A percentile compares a stretch with the other conserved stretches of the same genome.
phyloP scores from a whole-genome alignment of 306 rosid genomes.

The Castanea sativa region DNA sequence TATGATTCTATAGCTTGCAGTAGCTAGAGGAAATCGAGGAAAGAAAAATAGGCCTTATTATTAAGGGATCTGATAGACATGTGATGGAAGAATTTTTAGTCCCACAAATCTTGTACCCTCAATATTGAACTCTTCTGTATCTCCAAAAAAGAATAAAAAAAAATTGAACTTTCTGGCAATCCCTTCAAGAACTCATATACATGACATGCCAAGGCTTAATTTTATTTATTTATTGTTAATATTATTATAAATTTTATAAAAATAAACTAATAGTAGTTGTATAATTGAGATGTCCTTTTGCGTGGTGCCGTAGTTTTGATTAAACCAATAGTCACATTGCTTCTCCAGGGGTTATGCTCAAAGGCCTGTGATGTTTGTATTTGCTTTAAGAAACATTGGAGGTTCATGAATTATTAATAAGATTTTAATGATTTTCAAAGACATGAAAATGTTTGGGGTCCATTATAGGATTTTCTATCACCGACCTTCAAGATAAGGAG shows the following conservation, averaged over 20 bases:
- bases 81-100: not conserved
- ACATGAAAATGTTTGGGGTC: not conserved
- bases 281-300: not conserved
- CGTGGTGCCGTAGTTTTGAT: not conserved
- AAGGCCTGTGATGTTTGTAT: too few species aligned
- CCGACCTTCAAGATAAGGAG: not conserved
- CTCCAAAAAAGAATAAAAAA: too few species aligned
- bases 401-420: not conserved
- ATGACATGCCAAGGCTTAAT: not conserved
- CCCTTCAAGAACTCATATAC: too few species aligned
- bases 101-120: not conserved
- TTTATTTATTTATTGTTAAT: not conserved
- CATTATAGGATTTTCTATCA: not conserved
- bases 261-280: not conserved
- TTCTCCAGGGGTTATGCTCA: not conserved
- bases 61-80: too few species aligned
- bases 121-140: too few species aligned
- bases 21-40: not conserved
- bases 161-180: too few species aligned
- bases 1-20: not conserved
- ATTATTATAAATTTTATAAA: too few species aligned
- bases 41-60: too few species aligned
- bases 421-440: not conserved
- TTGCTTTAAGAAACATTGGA: constrained; percentile 7
- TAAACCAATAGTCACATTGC: constrained; percentile 2